These are phyloP conservation scores for Eimeria tenella DNA, from an alignment of 169 alveolate species.

Conservation along the genomic window DNA sequence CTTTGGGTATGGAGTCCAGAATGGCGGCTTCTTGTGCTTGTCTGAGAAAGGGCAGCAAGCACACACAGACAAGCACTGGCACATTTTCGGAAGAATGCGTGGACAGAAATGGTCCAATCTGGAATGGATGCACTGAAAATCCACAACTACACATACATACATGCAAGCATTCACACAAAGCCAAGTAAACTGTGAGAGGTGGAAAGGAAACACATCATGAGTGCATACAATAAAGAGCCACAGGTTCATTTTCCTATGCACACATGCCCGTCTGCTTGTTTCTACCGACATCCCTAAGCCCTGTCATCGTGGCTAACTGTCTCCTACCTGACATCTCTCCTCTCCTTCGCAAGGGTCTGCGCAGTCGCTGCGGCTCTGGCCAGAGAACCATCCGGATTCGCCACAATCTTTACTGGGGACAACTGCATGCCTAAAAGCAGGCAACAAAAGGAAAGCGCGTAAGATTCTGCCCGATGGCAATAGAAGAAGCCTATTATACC, in stretches of 20 bases:
- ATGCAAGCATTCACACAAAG: not conserved
- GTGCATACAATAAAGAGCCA: no score
- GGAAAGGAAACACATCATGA: no score
- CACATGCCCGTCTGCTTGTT: not conserved
- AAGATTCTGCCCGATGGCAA: no score
- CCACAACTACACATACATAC: not conserved
- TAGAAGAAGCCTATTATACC: no score
- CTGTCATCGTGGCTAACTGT: not conserved
- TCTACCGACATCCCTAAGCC: not conserved
- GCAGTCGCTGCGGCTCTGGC: slow-evolving; percentile 94
- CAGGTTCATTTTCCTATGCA: not conserved
- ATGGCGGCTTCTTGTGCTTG: slow-evolving; percentile 89
- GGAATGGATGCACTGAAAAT: no score
- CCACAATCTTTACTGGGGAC: slow-evolving; percentile 90
- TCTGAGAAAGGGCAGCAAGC: not conserved
- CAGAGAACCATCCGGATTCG: slow-evolving; percentile 95
- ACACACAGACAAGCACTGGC: not conserved
- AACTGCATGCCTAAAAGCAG: slow-evolving; percentile 68
- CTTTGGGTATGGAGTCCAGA: slow-evolving; percentile 92
- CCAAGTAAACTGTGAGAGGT: no score
- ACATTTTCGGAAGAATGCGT: not conserved
- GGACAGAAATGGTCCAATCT: no score
- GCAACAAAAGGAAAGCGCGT: no score
- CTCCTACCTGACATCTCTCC: slow-evolving; percentile 92
- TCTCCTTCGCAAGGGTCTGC: slow-evolving; percentile 93